Evolutionary conservation across 1,139 yeast species (phyloP).

Genomic region (Citeromyces hawaiiensis): DNA sequence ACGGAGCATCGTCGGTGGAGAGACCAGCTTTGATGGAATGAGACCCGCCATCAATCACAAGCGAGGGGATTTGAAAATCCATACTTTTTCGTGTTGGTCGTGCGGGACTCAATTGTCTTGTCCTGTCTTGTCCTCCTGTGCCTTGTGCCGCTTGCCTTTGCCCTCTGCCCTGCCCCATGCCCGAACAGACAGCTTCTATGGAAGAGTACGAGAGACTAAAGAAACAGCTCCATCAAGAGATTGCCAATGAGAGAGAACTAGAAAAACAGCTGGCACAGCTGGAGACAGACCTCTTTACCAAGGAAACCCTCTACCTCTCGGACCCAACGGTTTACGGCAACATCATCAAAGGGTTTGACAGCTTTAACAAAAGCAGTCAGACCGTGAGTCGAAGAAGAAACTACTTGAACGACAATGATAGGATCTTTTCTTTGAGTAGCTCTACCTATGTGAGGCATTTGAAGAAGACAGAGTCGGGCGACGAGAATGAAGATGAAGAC

Average conservation of each 20-base stretch:
- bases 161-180: constrained; percentile 7
- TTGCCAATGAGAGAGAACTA: constrained; percentile 49
- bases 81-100: constrained; percentile 5
- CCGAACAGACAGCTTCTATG: constrained; percentile 12
- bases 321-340: constrained; percentile 60
- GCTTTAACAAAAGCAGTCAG: constrained; percentile 40
- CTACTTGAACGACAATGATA: constrained; percentile 64
- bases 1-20: constrained; percentile 53
- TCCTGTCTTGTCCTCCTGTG: not conserved
- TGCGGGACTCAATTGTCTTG: not conserved
- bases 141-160: not conserved
- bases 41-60: constrained; percentile 61
- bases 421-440: constrained; percentile 74
- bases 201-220: constrained; percentile 60
- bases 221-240: constrained; percentile 51
- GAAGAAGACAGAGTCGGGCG: constrained; percentile 20
- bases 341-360: constrained; percentile 82
- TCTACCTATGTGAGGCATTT: constrained; percentile 55
- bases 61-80: constrained; percentile 30
- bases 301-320: constrained; percentile 68
- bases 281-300: constrained; percentile 74
- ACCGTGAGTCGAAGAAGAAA: constrained; percentile 31
- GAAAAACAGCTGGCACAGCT: constrained; percentile 47
- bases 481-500: constrained; percentile 3
- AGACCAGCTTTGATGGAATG: constrained; percentile 58